Evolutionary conservation across 352 stramenopile genomes (phyloP), one percentile per base, ranked within the genome.

Genomic region (Phytophthora cryptogea): DNA sequence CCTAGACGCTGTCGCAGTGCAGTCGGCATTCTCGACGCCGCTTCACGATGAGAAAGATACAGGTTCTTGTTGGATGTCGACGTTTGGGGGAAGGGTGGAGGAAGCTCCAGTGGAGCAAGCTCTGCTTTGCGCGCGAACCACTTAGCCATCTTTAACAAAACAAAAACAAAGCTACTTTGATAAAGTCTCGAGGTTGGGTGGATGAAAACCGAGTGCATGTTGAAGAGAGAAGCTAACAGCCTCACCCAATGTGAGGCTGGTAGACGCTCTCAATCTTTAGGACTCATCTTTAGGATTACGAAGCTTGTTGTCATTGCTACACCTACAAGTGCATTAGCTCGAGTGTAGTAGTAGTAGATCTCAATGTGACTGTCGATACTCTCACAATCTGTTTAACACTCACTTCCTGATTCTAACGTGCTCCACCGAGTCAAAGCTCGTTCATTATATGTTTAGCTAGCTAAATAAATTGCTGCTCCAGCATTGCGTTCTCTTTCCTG

Each of bases 161-260:
- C 52, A 67, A 64, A 57, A 71, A 63, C 30, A 67, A 57, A 63
- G 42, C 33, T 58, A 67, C 58, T 68, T 67, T 72, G 57, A 64
- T 68, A 64, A 68, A 68, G 23, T 63, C 2, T 62, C 23, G 50
- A 16, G 37, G 27, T 41, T 51, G 23, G 20, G 48, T 23, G 20
- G 36, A 20, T 20, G 36, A 14, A 41, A 23, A 20, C 4, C 36
- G 8, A 27, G n/a, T 28, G 14, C 42, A 66, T 46, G 49, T 58
- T 53, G 59, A 56, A 59, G 47, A 8, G 26, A 17, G 9, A 2
- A 23, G 20, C 20, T 23, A 1, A 23, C 2, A 2, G 20, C 20
- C n/a, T n/a, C n/a, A n/a, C n/a, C n/a, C 30, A 66, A 46, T 44
- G 36, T 64, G 49, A 43, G 57, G 49, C 35, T 49, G 49, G n/a